These are phyloP conservation scores for Fusarium odoratissimum DNA, from an alignment of 2,329 filamentous ascomycete species.

Conservation along the genomic window DNA sequence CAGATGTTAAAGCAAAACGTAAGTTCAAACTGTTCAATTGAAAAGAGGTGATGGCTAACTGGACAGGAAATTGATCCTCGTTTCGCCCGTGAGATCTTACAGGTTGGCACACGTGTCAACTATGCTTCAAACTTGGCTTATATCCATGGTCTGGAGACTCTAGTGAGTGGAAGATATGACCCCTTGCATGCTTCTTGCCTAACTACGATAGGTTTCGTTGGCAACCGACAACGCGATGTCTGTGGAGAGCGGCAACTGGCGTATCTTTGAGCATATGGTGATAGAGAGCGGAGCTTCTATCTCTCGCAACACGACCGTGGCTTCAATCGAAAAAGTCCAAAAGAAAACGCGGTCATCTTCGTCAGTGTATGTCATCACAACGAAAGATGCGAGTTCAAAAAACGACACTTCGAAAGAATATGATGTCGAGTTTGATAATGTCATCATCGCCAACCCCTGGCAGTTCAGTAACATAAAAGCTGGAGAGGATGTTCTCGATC, in stretches of 20 bases:
- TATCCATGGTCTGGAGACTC: slow-evolving; percentile 89
- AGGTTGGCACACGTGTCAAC: slow-evolving; percentile 92
- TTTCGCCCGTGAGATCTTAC: slow-evolving; percentile 85
- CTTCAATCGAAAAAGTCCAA: slow-evolving; percentile 64
- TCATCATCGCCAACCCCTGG: slow-evolving; percentile 85
- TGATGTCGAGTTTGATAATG: slow-evolving; percentile 74
- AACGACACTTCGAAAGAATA: slow-evolving; percentile 52
- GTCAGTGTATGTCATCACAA: slow-evolving; percentile 61
- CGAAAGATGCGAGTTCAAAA: slow-evolving; percentile 42
- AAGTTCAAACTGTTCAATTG: not conserved
- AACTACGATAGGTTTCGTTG: slow-evolving; percentile 76
- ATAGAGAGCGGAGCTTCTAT: slow-evolving; percentile 70
- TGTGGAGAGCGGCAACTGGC: slow-evolving; percentile 90
- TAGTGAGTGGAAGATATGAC: slow-evolving; percentile 62
- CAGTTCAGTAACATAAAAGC: slow-evolving; percentile 80
- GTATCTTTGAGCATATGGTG: slow-evolving; percentile 89
- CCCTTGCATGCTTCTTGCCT: not conserved
- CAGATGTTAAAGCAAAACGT: slow-evolving; percentile 76
- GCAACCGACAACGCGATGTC: slow-evolving; percentile 85
- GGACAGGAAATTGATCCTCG: slow-evolving; percentile 64
- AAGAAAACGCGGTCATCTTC: slow-evolving; percentile 54
- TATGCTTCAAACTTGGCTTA: slow-evolving; percentile 89
- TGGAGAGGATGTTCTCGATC: slow-evolving; percentile 74
- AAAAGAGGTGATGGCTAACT: not conserved
- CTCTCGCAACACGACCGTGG: slow-evolving; percentile 75